Base-by-base conservation (phyloP, 768 basidiomycete species). In the Russula sp. region DNA sequence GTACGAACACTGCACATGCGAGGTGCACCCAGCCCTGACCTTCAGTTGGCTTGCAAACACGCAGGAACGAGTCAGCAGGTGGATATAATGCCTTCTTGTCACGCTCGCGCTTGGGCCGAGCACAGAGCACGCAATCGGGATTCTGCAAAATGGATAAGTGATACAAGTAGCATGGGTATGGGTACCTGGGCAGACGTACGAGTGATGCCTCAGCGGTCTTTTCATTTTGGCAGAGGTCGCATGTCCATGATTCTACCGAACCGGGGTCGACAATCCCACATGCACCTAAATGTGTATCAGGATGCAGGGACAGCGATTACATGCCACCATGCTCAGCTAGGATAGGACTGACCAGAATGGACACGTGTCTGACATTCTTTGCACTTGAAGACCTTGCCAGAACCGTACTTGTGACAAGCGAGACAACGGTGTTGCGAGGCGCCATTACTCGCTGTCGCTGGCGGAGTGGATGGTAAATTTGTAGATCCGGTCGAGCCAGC, bases 11-110 rank as follows among this genome's bases (percentile, higher is more conserved):
- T 2, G 94, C 83, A 75, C 96, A 98, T 4, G 97, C 74, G 36
- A 94, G 78, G 71, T 98, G 96, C 0, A 85, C 86, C 94, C 94
- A 97, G 59, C 88, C 87, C 72, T 92, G 88, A 10, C 92, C 91
- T 75, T 97, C 94, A 0, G 94, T 96, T 7, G 91, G 91, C 70
- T 95, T 96, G 70, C 83, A 85, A 45, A 85, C 83, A 58, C 91
- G 81, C 60, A 94, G 75, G 70, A 80, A 95, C 35, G 79, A 80
- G 67, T 87, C 83, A 5, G 82, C 67, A 5, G 82, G 75, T 43
- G 83, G 80, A 55, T 76, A 75, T 34, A 76, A 72, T 6, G 73
- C 76, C 70, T 77, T 80, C 34, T 56, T 62, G 69, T 76, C 80
- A 29, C 81, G 77, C 63, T 83, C 81, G 46, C 77, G 73, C 25